These are phyloP conservation scores for Populus hybrid DNA, from an alignment of 441 rosid species.

Conservation along the genomic window DNA sequence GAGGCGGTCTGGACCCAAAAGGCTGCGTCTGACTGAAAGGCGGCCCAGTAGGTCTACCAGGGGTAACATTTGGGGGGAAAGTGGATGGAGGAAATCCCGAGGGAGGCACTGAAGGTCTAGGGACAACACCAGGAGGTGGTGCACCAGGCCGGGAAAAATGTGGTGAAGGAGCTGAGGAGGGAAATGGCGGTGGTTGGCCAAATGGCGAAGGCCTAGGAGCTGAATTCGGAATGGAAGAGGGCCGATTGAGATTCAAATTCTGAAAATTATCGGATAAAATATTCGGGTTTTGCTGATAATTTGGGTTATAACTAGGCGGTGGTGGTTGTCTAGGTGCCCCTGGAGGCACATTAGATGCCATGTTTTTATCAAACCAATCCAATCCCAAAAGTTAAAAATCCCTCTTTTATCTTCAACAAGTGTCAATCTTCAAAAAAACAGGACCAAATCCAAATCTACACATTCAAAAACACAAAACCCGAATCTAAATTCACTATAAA, in stretches of 20 bases:
- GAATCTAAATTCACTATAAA: background rate
- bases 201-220: constrained; percentile 67
- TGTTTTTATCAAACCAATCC: constrained; percentile 30
- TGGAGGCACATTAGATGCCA: constrained; percentile 87
- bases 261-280: constrained; percentile 59
- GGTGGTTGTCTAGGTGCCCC: constrained; percentile 74
- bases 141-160: constrained; percentile 52
- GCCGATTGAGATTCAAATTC: constrained; percentile 59
- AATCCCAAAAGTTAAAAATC: background rate
- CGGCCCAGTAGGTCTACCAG: constrained; percentile 56
- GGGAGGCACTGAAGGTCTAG: constrained; percentile 57
- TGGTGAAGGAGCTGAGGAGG: constrained; percentile 47
- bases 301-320: constrained; percentile 51
- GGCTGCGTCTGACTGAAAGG: constrained; percentile 49
- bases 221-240: constrained; percentile 39
- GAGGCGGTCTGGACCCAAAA: constrained; percentile 66
- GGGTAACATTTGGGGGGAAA: constrained; percentile 45
- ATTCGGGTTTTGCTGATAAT: constrained; percentile 44
- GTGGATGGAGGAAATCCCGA: constrained; percentile 45
- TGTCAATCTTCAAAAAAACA: constrained; percentile 2
- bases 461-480: background rate
- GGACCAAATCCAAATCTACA: constrained; percentile 15
- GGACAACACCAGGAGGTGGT: constrained; percentile 32
- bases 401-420: background rate
- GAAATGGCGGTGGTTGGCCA: constrained; percentile 56